Percentiles rank a stretch among this genome's conserved stretches.
These are phyloP conservation scores for Ogataea allantospora DNA, from an alignment of 805 yeast species.

Conservation along the genomic window DNA sequence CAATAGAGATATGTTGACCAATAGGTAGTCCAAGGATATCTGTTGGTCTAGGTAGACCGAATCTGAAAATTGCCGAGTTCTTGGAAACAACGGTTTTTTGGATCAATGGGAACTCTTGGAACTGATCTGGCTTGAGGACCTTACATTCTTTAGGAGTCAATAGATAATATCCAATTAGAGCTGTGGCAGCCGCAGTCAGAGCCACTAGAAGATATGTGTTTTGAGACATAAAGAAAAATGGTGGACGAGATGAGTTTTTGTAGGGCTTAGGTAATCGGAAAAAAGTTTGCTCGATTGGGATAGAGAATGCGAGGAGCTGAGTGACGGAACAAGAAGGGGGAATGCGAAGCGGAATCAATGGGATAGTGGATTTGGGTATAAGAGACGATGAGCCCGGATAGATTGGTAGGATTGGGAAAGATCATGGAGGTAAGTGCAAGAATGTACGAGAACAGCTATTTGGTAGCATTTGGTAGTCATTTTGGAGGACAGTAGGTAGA, in stretches of 20 bases:
- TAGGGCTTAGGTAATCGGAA: slow-evolving; percentile 2
- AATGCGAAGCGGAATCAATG: too few species aligned
- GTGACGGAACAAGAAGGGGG: not conserved
- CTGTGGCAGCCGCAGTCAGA: slow-evolving; percentile 25
- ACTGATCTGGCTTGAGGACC: slow-evolving; percentile 63
- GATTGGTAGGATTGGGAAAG: too few species aligned
- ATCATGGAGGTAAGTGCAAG: too few species aligned
- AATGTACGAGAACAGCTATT: too few species aligned
- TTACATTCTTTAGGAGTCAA: slow-evolving; percentile 34
- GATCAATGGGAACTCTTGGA: slow-evolving; percentile 76
- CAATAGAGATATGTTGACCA: slow-evolving; percentile 89
- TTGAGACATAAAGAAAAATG: slow-evolving; percentile 8
- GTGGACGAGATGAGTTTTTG: slow-evolving; percentile 1
- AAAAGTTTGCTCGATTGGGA: slow-evolving; percentile 13
- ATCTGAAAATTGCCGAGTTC: slow-evolving; percentile 80
- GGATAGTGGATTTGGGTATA: too few species aligned
- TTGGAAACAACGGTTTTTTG: slow-evolving; percentile 74
- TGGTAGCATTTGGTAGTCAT: too few species aligned
- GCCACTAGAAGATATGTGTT: slow-evolving; percentile 18
- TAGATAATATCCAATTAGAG: slow-evolving; percentile 17
- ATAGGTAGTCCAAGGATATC: slow-evolving; percentile 85
- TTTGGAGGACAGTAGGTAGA: too few species aligned
- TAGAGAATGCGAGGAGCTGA: slow-evolving; percentile 7
- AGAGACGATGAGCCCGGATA: too few species aligned
- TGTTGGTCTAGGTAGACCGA: slow-evolving; percentile 71